A percentile compares a stretch with the other conserved stretches of the same genome.
These are phyloP conservation scores for Fusarium robinianum DNA, from an alignment of 2,329 filamentous ascomycete species.

Conservation along the genomic window DNA sequence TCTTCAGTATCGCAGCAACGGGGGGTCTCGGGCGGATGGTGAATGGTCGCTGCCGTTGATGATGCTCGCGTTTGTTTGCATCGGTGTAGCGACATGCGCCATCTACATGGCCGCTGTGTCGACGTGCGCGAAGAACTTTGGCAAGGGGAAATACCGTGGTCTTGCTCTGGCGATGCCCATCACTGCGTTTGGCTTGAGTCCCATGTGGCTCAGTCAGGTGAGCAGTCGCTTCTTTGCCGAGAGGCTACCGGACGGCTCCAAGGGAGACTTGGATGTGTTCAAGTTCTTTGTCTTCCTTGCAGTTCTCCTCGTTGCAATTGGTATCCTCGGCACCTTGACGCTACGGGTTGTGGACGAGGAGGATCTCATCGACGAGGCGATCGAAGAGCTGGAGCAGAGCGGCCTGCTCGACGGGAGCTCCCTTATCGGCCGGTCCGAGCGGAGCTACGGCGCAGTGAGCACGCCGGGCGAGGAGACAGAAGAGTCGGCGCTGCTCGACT, in stretches of 20 bases:
- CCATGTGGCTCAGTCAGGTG: conserved; percentile 94
- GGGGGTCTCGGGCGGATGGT: conserved; percentile 48
- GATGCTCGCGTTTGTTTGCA: conserved; percentile 79
- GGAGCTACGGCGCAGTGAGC: conserved; percentile 65
- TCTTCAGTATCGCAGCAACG: conserved; percentile 50
- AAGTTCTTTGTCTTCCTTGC: conserved; percentile 87
- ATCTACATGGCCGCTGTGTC: conserved; percentile 94
- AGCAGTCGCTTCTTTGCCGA: conserved; percentile 80
- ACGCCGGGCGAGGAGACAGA: conserved; percentile 52
- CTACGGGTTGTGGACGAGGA: conserved; percentile 82
- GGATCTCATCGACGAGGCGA: conserved; percentile 85
- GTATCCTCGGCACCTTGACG: conserved; percentile 73
- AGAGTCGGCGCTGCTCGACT: conserved; percentile 47
- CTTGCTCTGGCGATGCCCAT: conserved; percentile 89
- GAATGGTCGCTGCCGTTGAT: conserved; percentile 78
- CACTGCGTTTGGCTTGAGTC: conserved; percentile 88
- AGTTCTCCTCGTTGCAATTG: conserved; percentile 69
- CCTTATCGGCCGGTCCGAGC: conserved; percentile 64
- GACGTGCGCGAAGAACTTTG: conserved; percentile 98
- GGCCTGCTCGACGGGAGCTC: conserved; percentile 78
- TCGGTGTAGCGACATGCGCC: conserved; percentile 82
- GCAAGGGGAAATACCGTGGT: conserved; percentile 82
- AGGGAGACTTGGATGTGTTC: conserved; percentile 73
- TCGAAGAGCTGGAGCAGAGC: conserved; percentile 88
- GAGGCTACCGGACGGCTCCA: conserved; percentile 63